Base-by-base conservation (phyloP, 805 yeast genomes). In the Metschnikowia arizonensis region DNA sequence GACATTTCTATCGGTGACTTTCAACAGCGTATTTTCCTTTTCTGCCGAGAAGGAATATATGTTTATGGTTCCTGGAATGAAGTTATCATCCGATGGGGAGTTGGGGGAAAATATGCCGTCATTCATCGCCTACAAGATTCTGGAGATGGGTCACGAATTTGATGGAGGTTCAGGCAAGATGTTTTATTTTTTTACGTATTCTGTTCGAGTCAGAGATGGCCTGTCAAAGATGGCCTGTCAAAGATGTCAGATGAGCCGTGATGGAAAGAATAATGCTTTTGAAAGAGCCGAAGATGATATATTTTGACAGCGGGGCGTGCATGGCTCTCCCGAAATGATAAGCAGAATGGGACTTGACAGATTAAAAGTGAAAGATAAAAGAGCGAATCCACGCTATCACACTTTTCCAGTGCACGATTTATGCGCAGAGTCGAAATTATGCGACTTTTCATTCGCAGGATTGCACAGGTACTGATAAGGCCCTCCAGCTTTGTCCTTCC, bases 1-100 rank as follows among this genome's bases (percentile, higher is more conserved):
- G 25, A 74, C 61, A 19, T 65, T 64, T 26, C 28, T 17, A 14
- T 50, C 51, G 15, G 60, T 64, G 42, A 50, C 50, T 24, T 52
- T 50, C 31, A 52, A 35, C 28, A 42, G 40, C 1, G 45, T 25
- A 25, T 42, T 33, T 26, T 53, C 55, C 10, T 45, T 49, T 23
- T 45, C 48, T 5, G 56, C 53, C 8, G 45, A 44, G 30, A 45
- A 34, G 17, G 50, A 43, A 38, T 52, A 52, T 34, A 54, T 54
- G 40, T 49, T 52, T 33, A 46, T 41, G 17, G 58, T 54, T 6
- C 58, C 58, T 7, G 58, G 58, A 33, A 54, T 49, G 40, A 47
- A 54, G 11, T 52, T 54, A 17, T 48, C 50, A 40, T 49, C 48
- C n/a, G 45, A 45, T 42, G 42, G 38, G 14, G 56, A 45, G 34